phyloP scores from a whole-genome alignment of 2,329 filamentous ascomycete genomes.

The Stagonosporopsis vannaccii region DNA sequence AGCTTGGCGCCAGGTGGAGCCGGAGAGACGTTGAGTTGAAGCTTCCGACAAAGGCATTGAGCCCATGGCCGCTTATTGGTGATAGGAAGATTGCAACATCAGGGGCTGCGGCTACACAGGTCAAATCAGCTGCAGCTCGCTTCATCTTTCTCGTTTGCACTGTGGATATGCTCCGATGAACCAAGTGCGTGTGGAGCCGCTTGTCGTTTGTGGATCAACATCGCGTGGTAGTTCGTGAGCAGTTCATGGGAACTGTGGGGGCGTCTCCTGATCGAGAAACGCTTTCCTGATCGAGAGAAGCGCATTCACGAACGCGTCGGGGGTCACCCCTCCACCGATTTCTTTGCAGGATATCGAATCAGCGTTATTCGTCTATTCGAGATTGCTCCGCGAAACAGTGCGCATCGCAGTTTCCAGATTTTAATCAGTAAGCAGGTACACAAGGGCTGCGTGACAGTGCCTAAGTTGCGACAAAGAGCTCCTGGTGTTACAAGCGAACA shows the following conservation, averaged over 20 bases:
- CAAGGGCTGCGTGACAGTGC: too few species aligned
- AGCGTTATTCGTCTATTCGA: too few species aligned
- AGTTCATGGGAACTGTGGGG: background rate
- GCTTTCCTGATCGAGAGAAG: background rate
- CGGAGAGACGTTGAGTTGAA: background rate
- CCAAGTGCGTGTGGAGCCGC: conserved; percentile 1
- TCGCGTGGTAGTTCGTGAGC: conserved; percentile 3
- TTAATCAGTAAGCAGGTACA: too few species aligned
- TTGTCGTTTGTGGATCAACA: background rate
- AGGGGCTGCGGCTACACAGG: background rate
- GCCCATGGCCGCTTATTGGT: conserved; percentile 2
- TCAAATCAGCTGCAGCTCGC: background rate
- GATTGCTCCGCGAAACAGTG: too few species aligned
- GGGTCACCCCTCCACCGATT: too few species aligned
- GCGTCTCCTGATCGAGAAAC: background rate
- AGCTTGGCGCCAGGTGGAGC: background rate
- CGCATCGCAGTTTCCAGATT: too few species aligned
- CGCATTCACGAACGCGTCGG: background rate
- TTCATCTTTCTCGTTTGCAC: background rate
- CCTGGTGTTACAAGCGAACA: too few species aligned
- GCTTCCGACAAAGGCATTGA: background rate
- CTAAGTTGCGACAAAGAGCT: too few species aligned
- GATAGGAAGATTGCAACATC: background rate
- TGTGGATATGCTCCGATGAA: background rate
- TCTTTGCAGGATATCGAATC: too few species aligned